phyloP scores from a whole-genome alignment of 139 green algal genomes.

The Chlorella sorokiniana region DNA sequence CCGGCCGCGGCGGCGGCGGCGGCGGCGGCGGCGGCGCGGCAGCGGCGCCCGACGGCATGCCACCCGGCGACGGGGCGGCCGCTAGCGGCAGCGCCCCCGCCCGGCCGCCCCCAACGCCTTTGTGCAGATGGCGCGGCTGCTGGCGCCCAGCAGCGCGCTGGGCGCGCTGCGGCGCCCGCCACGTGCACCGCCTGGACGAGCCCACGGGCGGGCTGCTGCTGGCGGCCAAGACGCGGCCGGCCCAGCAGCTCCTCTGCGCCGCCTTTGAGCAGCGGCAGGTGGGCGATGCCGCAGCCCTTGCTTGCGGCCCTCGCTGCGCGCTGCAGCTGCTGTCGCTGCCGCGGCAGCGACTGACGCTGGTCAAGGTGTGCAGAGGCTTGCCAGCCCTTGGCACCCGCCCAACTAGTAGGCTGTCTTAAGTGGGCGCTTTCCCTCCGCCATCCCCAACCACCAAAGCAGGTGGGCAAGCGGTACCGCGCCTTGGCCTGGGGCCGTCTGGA shows the following conservation, averaged over 20 bases:
- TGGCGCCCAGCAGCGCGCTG: neutral
- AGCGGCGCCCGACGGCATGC: neutral
- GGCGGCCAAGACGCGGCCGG: conserved; percentile 65
- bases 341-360: too few relatives aligned
- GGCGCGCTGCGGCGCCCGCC: conserved; percentile 35
- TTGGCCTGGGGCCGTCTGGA: conserved; percentile 55
- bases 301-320: neutral
- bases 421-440: neutral
- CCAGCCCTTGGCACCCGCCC: neutral
- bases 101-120: neutral
- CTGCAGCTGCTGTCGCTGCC: too few relatives aligned
- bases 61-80: neutral
- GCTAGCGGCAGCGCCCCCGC: neutral
- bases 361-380: too few relatives aligned
- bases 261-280: conserved; percentile 49
- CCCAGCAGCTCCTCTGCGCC: conserved; percentile 32
- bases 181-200: conserved; percentile 68
- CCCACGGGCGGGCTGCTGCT: conserved; percentile 71
- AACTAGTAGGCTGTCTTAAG: too few relatives aligned
- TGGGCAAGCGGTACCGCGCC: conserved; percentile 64
- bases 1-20: neutral
- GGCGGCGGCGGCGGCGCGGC: neutral
- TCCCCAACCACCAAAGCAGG: conserved; percentile 16
- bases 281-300: neutral
- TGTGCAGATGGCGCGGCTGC: conserved; percentile 3